phyloP scores from a whole-genome alignment of 2,329 filamentous ascomycete species.

The Stagonosporopsis rhizophila region DNA sequence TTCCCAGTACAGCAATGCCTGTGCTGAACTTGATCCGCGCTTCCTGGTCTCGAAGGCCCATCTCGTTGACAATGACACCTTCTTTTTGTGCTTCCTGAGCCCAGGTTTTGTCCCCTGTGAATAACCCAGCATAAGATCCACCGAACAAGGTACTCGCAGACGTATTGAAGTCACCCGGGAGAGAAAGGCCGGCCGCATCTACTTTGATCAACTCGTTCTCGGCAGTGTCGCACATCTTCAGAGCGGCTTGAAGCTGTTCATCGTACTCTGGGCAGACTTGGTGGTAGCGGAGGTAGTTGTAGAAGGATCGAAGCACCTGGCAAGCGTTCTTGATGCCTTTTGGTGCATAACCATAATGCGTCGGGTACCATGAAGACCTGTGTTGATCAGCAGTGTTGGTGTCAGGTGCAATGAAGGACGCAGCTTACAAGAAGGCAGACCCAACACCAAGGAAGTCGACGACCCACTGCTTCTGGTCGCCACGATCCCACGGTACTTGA shows the following conservation, averaged over 20 bases:
- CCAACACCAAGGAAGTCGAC: constrained; percentile 83
- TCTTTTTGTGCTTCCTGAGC: constrained; percentile 35
- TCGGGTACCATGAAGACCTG: constrained; percentile 61
- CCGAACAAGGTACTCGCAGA: constrained; percentile 74
- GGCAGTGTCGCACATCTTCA: constrained; percentile 70
- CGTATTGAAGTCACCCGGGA: constrained; percentile 84
- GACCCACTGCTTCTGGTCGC: constrained; percentile 66
- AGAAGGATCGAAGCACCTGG: constrained; percentile 80
- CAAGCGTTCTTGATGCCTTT: constrained; percentile 65
- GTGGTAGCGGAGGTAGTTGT: constrained; percentile 85
- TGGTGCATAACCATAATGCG: constrained; percentile 61
- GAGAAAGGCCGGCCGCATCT: constrained; percentile 55
- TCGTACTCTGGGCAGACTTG: constrained; percentile 84
- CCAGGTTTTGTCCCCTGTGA: constrained; percentile 54
- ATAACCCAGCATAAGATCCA: constrained; percentile 56
- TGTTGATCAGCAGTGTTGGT: constrained; percentile 40
- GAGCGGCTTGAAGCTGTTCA: constrained; percentile 70
- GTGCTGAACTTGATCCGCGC: constrained; percentile 60
- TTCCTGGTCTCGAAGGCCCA: constrained; percentile 54
- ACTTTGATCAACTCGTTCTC: constrained; percentile 70
- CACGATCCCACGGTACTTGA: constrained; percentile 60
- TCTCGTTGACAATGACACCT: constrained; percentile 24
- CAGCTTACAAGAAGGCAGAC: constrained; percentile 76
- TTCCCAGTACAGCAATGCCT: constrained; percentile 57
- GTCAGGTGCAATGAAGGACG: background rate